phyloP scores from a whole-genome alignment of 371 early-diverging fungal genomes.

The Zancudomyces culisetae region DNA sequence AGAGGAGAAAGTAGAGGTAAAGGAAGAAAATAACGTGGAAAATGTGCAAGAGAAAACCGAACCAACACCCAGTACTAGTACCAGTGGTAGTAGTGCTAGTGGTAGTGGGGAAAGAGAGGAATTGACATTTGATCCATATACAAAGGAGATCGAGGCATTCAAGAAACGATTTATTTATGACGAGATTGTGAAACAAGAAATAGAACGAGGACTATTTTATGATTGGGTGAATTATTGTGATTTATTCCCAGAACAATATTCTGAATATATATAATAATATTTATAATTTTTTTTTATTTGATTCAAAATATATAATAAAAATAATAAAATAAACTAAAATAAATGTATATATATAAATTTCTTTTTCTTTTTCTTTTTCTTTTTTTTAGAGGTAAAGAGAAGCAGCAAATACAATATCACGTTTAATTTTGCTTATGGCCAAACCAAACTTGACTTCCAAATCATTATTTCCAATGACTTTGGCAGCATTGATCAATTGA shows the following conservation, averaged over 20 bases:
- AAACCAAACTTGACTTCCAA: conserved; percentile 93
- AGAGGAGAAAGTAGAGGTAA: too few species aligned
- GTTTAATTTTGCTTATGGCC: conserved; percentile 84
- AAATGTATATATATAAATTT: too few species aligned
- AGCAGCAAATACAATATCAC: conserved; percentile 98
- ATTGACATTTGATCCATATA: conserved; percentile 22
- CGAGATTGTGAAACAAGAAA: conserved; percentile 52
- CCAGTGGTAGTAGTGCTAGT: too few species aligned
- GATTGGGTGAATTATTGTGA: conserved; percentile 47
- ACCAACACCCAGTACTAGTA: too few species aligned
- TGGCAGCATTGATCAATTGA: conserved; percentile 89
- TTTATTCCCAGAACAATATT: conserved; percentile 25
- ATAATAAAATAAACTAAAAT: too few species aligned
- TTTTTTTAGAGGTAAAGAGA: conserved; percentile 87
- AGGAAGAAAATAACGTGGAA: too few species aligned
- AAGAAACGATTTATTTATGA: conserved; percentile 62
- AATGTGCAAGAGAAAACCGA: too few species aligned
- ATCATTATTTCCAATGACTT: conserved; percentile 93
- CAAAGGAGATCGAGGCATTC: conserved; percentile 57
- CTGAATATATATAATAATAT: too few species aligned
- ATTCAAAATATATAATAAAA: too few species aligned
- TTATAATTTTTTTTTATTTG: too few species aligned
- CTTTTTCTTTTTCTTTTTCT: too few species aligned
- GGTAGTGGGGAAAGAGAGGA: conserved; percentile 7
- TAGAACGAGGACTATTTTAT: conserved; percentile 36